phyloP scores from a whole-genome alignment of 2,329 filamentous ascomycete species.

The Arthrobotrys sphaeroides region DNA sequence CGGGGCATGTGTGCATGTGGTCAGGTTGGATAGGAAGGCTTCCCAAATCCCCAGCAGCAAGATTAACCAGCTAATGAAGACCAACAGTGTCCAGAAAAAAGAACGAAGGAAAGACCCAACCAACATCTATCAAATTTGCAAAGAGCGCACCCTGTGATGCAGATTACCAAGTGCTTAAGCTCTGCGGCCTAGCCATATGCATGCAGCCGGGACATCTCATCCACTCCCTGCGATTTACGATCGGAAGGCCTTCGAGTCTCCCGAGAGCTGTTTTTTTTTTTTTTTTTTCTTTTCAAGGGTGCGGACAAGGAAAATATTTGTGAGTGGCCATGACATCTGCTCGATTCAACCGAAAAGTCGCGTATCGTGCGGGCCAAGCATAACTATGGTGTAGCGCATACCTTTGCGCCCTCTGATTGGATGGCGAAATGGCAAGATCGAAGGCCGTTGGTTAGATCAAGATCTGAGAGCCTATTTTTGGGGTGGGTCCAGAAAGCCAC shows the following conservation, averaged over 20 bases:
- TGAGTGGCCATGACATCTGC: slow-evolving; percentile 33
- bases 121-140: slow-evolving; percentile 24
- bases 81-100: slow-evolving; percentile 1
- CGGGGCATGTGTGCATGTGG: neutral
- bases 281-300: neutral
- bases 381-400: slow-evolving; percentile 1
- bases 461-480: slow-evolving; percentile 54
- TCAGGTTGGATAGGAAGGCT: neutral
- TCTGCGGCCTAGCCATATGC: slow-evolving; percentile 16
- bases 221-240: neutral
- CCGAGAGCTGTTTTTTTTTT: neutral
- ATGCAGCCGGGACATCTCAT: slow-evolving; percentile 1
- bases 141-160: neutral
- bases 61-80: neutral
- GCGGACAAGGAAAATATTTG: neutral
- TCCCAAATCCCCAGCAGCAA: slow-evolving; percentile 4
- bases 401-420: slow-evolving; percentile 27
- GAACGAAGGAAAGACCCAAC: slow-evolving; percentile 8
- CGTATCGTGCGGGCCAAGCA: slow-evolving; percentile 42
- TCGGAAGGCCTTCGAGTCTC: slow-evolving; percentile 36
- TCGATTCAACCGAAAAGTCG: slow-evolving; percentile 49
- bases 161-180: slow-evolving; percentile 5
- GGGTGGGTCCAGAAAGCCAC: slow-evolving; percentile 33
- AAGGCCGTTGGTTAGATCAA: slow-evolving; percentile 40
- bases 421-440: slow-evolving; percentile 39